A percentile compares a stretch with the other conserved stretches of the same genome.
Conservation (phyloP, 805 yeast genomes). For the Jamesozyma spencerorum region DNA sequence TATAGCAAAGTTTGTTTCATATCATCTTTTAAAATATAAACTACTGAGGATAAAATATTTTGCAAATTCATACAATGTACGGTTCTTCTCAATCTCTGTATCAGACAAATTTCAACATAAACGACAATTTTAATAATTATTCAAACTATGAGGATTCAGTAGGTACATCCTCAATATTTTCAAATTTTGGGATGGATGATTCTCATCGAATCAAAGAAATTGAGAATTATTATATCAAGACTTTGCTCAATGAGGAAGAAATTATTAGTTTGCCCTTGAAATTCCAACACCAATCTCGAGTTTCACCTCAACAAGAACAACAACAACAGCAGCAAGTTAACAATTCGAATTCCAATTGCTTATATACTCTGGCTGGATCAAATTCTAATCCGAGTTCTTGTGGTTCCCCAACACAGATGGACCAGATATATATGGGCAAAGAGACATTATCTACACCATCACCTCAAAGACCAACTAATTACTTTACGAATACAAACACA, state of each 20-base stretch:
- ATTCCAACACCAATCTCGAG: too few relatives aligned
- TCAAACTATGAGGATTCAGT: background rate
- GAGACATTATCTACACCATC: too few relatives aligned
- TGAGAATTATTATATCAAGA: slow-evolving; percentile 29
- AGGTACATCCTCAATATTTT: slow-evolving; percentile 17
- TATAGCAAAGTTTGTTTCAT: too few relatives aligned
- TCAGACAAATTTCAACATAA: background rate
- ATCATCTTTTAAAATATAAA: too few relatives aligned
- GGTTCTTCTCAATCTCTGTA: background rate
- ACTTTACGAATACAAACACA: background rate
- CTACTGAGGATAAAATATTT: too few relatives aligned
- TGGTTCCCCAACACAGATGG: slow-evolving; percentile 1
- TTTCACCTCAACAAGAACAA: too few relatives aligned
- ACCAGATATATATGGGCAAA: too few relatives aligned
- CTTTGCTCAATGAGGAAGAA: slow-evolving; percentile 18
- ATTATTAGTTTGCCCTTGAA: background rate
- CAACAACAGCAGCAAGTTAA: too few relatives aligned
- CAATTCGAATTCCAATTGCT: too few relatives aligned
- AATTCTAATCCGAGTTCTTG: background rate
- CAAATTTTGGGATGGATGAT: slow-evolving; percentile 19
- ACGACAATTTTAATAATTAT: background rate
- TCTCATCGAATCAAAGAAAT: slow-evolving; percentile 23
- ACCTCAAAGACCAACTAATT: too few relatives aligned
- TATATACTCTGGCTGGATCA: background rate
- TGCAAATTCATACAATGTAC: too few relatives aligned